These are phyloP conservation scores for Litchi chinensis DNA, from an alignment of 345 rosid species.

Conservation along the genomic window DNA sequence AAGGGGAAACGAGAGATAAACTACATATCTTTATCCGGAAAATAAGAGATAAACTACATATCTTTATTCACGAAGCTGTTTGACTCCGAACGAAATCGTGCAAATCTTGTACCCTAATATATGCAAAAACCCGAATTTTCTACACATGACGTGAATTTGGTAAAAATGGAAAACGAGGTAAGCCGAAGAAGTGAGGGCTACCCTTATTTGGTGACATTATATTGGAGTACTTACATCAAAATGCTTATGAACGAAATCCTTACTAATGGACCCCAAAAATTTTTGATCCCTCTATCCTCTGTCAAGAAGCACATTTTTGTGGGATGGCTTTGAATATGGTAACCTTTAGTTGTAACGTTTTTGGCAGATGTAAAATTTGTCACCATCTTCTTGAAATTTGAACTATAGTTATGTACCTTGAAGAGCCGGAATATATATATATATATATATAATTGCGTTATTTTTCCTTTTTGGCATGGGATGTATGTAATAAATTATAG, in stretches of 20 bases:
- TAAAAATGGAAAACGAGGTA: slow-evolving; percentile 40
- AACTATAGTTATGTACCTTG: not conserved
- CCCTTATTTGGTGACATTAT: too few species aligned
- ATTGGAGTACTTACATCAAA: not conserved
- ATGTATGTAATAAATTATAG: too few species aligned
- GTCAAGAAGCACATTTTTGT: not conserved
- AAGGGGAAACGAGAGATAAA: not conserved
- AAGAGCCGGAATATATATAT: not conserved
- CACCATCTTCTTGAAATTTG: not conserved
- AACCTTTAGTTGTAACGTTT: not conserved
- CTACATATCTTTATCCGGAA: slow-evolving; percentile 6
- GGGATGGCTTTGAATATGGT: not conserved
- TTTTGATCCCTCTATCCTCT: slow-evolving; percentile 1
- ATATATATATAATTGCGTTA: not conserved
- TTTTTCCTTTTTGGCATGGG: not conserved
- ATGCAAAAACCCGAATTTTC: slow-evolving; percentile 70
- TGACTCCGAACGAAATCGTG: slow-evolving; percentile 69
- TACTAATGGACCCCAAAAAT: not conserved
- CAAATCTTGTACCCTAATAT: slow-evolving; percentile 59
- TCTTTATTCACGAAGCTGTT: slow-evolving; percentile 45
- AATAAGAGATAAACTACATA: not conserved
- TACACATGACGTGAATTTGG: slow-evolving; percentile 29
- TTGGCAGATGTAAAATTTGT: not conserved
- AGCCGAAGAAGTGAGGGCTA: slow-evolving; percentile 30
- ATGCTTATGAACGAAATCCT: not conserved